Evolutionary conservation across 371 early-diverging fungal genomes (phyloP), one percentile per base, ranked within the genome.

Genomic region (Apophysomyces elegans): DNA sequence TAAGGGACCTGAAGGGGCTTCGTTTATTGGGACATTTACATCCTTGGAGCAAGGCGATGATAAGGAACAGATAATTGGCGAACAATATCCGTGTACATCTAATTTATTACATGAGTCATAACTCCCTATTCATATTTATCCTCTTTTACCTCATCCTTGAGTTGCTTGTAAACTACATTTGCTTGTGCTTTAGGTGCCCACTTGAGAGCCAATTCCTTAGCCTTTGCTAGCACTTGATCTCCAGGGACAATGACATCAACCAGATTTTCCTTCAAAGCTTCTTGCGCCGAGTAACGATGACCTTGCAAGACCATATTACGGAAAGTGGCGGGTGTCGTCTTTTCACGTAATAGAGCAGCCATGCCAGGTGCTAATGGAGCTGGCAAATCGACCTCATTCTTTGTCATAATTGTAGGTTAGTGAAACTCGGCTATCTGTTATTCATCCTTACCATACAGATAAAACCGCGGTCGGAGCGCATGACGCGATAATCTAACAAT

Each of bases 351-450:
- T 14, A 94, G 63, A 1, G 87, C 84, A 0, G 84, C 82, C 93
- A 93, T 92, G 8, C 92, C 93, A n/a, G 91, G 85, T 16, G 86
- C 72, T 18, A 93, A 72, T 37, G 90, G 83, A 18, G 86, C 74
- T 37, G 89, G 89, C 57, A 93, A 78, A 68, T 93, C 93, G 5
- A 94, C 84, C 79, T 93, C 95, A 71, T 91, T 91, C 90, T 86
- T 41, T 41, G 41, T 13, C 32, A 26, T 26, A 41, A 73, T n/a
- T 16, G 5, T 5, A 43, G 37, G 43, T n/a, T 9, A 50, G 7
- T n/a, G 21, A 18, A 14, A 13, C 39, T 5, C 1, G 18, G 35
- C 3, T 1, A 57, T 35, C 2, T 9, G 11, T 39, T 37, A 8
- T 13, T 18, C 58, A 11, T 37, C 8, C 63, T 66, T 75, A 83